These are phyloP conservation scores for Heimioporus sp. DNA, from an alignment of 768 basidiomycete species.

Conservation along the genomic window DNA sequence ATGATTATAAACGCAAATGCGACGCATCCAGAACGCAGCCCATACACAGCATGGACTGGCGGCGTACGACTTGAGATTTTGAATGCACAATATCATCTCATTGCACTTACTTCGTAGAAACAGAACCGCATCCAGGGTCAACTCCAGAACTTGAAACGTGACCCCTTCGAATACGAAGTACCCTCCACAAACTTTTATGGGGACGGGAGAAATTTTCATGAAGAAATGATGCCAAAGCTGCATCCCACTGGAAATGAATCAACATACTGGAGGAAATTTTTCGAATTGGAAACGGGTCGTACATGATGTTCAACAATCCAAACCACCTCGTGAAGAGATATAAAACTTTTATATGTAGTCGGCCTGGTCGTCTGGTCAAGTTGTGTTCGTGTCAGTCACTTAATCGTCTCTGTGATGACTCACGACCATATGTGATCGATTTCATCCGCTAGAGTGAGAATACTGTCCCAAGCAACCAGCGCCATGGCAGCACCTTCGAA, in stretches of 20 bases:
- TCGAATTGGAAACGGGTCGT: not conserved
- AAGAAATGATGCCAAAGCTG: constrained; percentile 1
- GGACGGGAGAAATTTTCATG: not conserved
- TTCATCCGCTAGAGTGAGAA: constrained; percentile 17
- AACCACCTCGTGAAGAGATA: constrained; percentile 24
- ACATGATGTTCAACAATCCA: constrained; percentile 19
- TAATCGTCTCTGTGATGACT: constrained; percentile 3
- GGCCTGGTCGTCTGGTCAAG: constrained; percentile 5
- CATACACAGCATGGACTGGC: constrained; percentile 17
- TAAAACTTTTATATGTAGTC: constrained; percentile 16
- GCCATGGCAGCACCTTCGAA: constrained; percentile 8
- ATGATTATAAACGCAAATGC: not conserved
- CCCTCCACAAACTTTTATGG: constrained; percentile 1
- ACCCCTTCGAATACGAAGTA: not conserved
- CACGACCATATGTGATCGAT: constrained; percentile 20
- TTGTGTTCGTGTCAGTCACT: not conserved
- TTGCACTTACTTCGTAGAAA: constrained; percentile 18
- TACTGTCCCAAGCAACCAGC: constrained; percentile 13
- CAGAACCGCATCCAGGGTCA: constrained; percentile 14
- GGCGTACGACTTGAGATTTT: no score
- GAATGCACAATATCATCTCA: no score
- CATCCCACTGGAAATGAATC: constrained; percentile 1
- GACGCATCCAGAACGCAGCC: not conserved
- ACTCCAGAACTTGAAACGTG: constrained; percentile 10
- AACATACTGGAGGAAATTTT: not conserved